Percentiles rank a stretch among this genome's conserved stretches.
Evolutionary conservation across 768 basidiomycete species (phyloP).

Genomic region (Mycena galericulata): DNA sequence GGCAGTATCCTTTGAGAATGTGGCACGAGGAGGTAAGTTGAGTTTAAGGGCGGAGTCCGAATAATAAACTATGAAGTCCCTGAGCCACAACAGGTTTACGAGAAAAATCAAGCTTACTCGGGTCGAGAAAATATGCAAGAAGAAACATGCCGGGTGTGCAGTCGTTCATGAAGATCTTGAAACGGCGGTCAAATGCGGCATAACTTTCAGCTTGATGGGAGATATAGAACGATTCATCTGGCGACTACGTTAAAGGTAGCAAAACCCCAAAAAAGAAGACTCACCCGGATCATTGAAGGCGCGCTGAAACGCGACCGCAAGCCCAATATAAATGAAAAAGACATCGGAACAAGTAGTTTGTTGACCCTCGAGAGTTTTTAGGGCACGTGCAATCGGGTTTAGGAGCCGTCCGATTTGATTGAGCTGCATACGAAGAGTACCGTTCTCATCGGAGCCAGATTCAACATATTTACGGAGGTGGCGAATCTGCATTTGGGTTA

Average conservation of each 20-base stretch:
- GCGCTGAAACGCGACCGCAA: constrained; percentile 3
- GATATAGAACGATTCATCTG: constrained; percentile 7
- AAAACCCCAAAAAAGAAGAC: not conserved
- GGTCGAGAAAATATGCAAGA: constrained; percentile 13
- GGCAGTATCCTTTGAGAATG: not conserved
- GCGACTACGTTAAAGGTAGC: not conserved
- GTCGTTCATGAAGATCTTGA: constrained; percentile 6
- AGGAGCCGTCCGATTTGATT: not conserved
- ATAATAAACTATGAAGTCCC: not conserved
- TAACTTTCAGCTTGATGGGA: not conserved
- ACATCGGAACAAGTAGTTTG: constrained; percentile 1
- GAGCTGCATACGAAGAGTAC: not conserved
- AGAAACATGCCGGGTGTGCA: constrained; percentile 14
- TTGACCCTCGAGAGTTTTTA: constrained; percentile 9
- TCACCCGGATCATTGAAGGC: not conserved
- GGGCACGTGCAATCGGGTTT: constrained; percentile 1
- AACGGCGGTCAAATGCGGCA: constrained; percentile 1
- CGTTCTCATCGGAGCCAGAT: not conserved
- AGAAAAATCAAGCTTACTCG: not conserved
- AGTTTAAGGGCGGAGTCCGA: not conserved
- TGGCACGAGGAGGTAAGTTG: not conserved
- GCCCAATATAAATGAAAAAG: not conserved
- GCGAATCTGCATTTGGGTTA: not conserved
- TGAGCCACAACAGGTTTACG: too few species aligned
- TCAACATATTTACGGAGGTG: constrained; percentile 8